These are phyloP conservation scores for Osmozyma mogii DNA, from an alignment of 805 yeast genomes.

Conservation along the genomic window DNA sequence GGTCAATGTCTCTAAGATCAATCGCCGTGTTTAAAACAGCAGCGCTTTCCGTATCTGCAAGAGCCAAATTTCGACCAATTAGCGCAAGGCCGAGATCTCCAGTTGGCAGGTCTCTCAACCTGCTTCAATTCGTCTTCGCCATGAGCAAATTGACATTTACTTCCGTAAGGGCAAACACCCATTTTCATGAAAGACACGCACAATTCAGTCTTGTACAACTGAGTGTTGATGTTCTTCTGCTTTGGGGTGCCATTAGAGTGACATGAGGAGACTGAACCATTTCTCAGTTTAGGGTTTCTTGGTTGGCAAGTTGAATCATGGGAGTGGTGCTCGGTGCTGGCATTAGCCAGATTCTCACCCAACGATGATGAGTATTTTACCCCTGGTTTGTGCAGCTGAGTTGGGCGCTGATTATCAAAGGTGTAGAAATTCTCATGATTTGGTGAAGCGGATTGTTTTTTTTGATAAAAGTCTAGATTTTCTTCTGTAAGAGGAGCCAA, in stretches of 20 bases:
- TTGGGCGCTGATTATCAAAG: slow-evolving; percentile 1
- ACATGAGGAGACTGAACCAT: slow-evolving; percentile 2
- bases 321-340: too few species aligned
- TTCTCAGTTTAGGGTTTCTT: too few species aligned
- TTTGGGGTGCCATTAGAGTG: slow-evolving; percentile 1
- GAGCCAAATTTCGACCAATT: slow-evolving; percentile 78
- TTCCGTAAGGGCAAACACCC: slow-evolving; percentile 75
- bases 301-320: too few species aligned
- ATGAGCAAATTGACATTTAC: slow-evolving; percentile 92
- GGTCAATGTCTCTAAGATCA: too few species aligned
- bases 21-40: slow-evolving; percentile 79
- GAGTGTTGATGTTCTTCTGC: slow-evolving; percentile 39
- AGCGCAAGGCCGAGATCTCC: slow-evolving; percentile 87
- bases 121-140: slow-evolving; percentile 69
- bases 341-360: too few species aligned
- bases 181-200: slow-evolving; percentile 70
- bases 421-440: slow-evolving; percentile 7
- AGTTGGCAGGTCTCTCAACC: slow-evolving; percentile 69
- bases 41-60: slow-evolving; percentile 84
- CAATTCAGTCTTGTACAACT: slow-evolving; percentile 82
- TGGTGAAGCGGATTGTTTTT: slow-evolving; percentile 3
- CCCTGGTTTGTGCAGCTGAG: neutral
- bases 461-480: slow-evolving; percentile 17
- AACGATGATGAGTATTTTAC: slow-evolving; percentile 5
- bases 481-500: slow-evolving; percentile 30